Evolutionary conservation across 352 stramenopile genomes (phyloP).

Genomic region (Globisporangium cylindrosporum): DNA sequence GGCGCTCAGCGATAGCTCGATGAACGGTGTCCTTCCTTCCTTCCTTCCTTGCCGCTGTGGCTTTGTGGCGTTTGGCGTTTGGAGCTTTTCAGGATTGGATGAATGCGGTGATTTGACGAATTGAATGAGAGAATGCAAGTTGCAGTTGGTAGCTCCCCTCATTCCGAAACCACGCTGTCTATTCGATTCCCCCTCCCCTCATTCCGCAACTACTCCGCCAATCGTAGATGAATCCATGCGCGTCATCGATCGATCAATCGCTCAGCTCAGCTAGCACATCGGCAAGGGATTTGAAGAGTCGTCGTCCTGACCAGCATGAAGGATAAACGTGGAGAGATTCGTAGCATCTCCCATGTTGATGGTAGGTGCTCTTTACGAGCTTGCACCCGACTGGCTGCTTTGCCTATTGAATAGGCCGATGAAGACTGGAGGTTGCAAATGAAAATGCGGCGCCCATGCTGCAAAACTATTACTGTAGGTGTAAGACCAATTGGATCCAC

Average conservation of each 20-base stretch:
- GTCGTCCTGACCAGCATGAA: neutral
- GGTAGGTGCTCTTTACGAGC: neutral
- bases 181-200: neutral
- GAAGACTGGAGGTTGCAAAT: neutral
- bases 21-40: neutral
- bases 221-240: neutral
- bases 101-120: slow-evolving; percentile 19
- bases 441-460: neutral
- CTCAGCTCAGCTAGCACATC: too few species aligned
- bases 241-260: neutral
- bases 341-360: neutral
- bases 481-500: neutral
- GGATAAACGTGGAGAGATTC: neutral
- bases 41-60: neutral
- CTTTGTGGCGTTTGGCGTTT: neutral
- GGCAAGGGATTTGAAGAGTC: too few species aligned
- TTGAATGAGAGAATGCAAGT: slow-evolving; percentile 26
- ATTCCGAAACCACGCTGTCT: neutral
- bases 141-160: slow-evolving; percentile 23
- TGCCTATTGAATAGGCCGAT: neutral
- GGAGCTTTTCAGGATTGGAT: slow-evolving; percentile 11
- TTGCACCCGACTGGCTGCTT: neutral
- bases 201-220: neutral
- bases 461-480: neutral
- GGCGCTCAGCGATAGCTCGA: neutral